phyloP scores from a whole-genome alignment of 805 yeast genomes.

The Phaffomyces thermotolerans region DNA sequence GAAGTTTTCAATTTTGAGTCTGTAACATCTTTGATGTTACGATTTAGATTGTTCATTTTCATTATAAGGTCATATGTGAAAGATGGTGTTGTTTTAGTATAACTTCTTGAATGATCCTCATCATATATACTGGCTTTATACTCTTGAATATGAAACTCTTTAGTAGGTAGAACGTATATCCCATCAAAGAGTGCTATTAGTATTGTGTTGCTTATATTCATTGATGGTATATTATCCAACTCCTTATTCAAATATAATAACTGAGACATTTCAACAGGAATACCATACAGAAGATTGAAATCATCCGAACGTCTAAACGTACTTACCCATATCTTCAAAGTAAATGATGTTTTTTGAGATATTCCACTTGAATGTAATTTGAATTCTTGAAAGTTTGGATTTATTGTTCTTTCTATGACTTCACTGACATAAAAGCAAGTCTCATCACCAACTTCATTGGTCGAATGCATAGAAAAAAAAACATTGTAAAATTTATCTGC shows the following conservation, averaged over 20 bases:
- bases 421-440: slow-evolving; percentile 31
- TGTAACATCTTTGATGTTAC: slow-evolving; percentile 29
- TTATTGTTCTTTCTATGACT: slow-evolving; percentile 20
- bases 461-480: slow-evolving; percentile 30
- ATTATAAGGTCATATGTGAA: slow-evolving; percentile 35
- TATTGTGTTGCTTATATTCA: slow-evolving; percentile 15
- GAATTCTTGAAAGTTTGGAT: slow-evolving; percentile 26
- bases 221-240: slow-evolving; percentile 14
- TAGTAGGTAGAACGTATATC: slow-evolving; percentile 13
- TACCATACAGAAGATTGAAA: slow-evolving; percentile 23
- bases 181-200: slow-evolving; percentile 29
- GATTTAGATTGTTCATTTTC: slow-evolving; percentile 33
- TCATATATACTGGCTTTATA: slow-evolving; percentile 7
- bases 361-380: slow-evolving; percentile 7
- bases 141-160: slow-evolving; percentile 4
- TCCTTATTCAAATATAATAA: slow-evolving; percentile 28
- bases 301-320: background rate
- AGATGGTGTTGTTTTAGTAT: slow-evolving; percentile 12
- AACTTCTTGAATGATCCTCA: slow-evolving; percentile 1
- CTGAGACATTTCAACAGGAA: slow-evolving; percentile 24
- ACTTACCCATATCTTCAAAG: slow-evolving; percentile 18
- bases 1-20: slow-evolving; percentile 14
- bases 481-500: slow-evolving; percentile 24
- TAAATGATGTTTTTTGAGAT: slow-evolving; percentile 7
- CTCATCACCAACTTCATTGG: slow-evolving; percentile 15